Base-by-base conservation (phyloP, 148 eudicot species). In the Heliosperma pusillum region DNA sequence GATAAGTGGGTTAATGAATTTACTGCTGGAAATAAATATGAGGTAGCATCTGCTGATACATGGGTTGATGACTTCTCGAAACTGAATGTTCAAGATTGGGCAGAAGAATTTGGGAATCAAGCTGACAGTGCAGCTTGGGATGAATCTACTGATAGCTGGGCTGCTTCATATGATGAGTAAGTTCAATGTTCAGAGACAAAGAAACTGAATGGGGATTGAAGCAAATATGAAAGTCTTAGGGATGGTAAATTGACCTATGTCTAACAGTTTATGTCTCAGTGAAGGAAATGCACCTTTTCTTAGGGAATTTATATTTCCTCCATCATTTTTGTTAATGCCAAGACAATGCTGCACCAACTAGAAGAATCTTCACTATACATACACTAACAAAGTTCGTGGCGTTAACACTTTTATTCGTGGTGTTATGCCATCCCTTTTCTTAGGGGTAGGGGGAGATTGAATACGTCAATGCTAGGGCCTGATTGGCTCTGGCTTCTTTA, bases 81-180 rank as follows among this genome's bases (percentile, higher is more conserved):
- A 79, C 74, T 92, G 77, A 70, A 95, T 80, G 94, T 92, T 59
- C 84, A 92, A 71, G 99, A 90, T 80, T 95, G 99, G 99, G 93
- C 72, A 3, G 99, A 93, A 53, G 99, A 95, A 81, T 95, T 90
- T 83, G 97, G 88, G 83, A 79, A 82, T 53, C 96, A 91, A 79
- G 80, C 91, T 77, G 91, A 90, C 78, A 90, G 91, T 77, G 83
- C 81, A 67, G 24, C 87, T 44, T 91, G 89, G 69, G 97, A 90
- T 25, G 85, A 72, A 80, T 83, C 93, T 77, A 82, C 80, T 45
- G 86, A 89, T 81, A 79, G 83, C 79, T 95, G 96, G 99, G 94
- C 93, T 53, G 79, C 86, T 82, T 91, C 96, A 55, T 95, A 89
- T 85, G 94, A 95, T 78, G 99, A 95, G 99, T 95, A 95, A 89